Evolutionary conservation across 768 basidiomycete genomes (phyloP).

Genomic region (Hygrophorus russula): DNA sequence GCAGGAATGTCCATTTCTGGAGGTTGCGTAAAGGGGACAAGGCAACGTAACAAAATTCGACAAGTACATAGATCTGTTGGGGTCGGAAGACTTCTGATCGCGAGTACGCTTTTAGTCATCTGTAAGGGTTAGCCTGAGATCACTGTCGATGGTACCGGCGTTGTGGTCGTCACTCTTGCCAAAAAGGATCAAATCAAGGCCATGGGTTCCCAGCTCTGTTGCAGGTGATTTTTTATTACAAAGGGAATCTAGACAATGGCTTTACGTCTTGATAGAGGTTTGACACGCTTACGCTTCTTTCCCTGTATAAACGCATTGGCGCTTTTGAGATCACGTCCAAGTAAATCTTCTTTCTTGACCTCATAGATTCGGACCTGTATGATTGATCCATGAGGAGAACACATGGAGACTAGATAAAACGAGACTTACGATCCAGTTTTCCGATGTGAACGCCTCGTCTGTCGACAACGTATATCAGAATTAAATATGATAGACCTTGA

Average conservation of each 20-base stretch:
- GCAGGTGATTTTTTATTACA: too few species aligned
- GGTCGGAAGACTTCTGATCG: too few species aligned
- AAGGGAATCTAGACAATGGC: conserved; percentile 23
- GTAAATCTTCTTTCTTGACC: conserved; percentile 86
- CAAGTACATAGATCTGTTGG: too few species aligned
- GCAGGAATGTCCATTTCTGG: too few species aligned
- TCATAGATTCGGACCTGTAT: conserved; percentile 79
- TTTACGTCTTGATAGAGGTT: conserved; percentile 53
- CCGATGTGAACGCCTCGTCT: conserved; percentile 98
- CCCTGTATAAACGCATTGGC: conserved; percentile 80
- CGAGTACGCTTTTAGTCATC: too few species aligned
- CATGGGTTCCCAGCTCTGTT: too few species aligned
- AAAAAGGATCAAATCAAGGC: too few species aligned
- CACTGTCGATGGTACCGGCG: too few species aligned
- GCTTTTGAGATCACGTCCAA: conserved; percentile 83
- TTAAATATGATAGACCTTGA: background rate
- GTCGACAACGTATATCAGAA: conserved; percentile 3
- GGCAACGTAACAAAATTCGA: too few species aligned
- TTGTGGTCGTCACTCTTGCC: too few species aligned
- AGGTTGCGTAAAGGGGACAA: too few species aligned
- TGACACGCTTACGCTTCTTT: conserved; percentile 79
- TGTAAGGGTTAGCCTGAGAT: too few species aligned
- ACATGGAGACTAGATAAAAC: conserved; percentile 1
- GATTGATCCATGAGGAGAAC: background rate
- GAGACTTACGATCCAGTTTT: conserved; percentile 92